A percentile compares a stretch with the other conserved stretches of the same genome.
phyloP scores from a whole-genome alignment of 768 basidiomycete genomes.

The Leccinum fibrillosum region DNA sequence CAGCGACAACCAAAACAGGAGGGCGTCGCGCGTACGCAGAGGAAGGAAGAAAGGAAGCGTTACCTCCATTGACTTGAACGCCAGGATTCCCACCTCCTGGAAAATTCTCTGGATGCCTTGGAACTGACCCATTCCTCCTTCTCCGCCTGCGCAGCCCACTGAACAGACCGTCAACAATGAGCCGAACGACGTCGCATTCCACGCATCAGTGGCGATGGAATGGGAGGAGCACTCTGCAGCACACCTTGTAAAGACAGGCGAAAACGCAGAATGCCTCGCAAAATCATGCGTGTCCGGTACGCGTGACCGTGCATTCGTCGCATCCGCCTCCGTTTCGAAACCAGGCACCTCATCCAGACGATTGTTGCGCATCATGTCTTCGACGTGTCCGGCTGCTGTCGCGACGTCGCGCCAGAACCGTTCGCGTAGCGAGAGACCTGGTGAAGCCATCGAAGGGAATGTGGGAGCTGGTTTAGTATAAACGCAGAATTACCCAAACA shows the following conservation, averaged over 20 bases:
- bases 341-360: slow-evolving; percentile 14
- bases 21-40: not conserved
- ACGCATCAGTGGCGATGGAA: not conserved
- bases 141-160: not conserved
- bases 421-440: slow-evolving; percentile 13
- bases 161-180: slow-evolving; percentile 11
- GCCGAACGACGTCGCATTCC: slow-evolving; percentile 3
- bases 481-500: not conserved
- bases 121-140: not conserved
- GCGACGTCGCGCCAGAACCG: slow-evolving; percentile 26
- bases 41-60: not conserved
- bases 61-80: slow-evolving; percentile 16
- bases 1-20: slow-evolving; percentile 4
- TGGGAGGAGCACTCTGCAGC: not conserved
- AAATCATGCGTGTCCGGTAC: slow-evolving; percentile 13
- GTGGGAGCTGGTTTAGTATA: not conserved
- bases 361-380: slow-evolving; percentile 24
- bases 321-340: slow-evolving; percentile 3
- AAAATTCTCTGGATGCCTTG: slow-evolving; percentile 9
- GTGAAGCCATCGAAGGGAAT: slow-evolving; percentile 13
- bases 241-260: slow-evolving; percentile 17
- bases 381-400: slow-evolving; percentile 9
- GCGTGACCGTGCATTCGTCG: not conserved
- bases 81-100: slow-evolving; percentile 21
- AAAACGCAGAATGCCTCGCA: slow-evolving; percentile 15